phyloP scores from a whole-genome alignment of 73 alveolate species.

The Effrenium voratum region DNA sequence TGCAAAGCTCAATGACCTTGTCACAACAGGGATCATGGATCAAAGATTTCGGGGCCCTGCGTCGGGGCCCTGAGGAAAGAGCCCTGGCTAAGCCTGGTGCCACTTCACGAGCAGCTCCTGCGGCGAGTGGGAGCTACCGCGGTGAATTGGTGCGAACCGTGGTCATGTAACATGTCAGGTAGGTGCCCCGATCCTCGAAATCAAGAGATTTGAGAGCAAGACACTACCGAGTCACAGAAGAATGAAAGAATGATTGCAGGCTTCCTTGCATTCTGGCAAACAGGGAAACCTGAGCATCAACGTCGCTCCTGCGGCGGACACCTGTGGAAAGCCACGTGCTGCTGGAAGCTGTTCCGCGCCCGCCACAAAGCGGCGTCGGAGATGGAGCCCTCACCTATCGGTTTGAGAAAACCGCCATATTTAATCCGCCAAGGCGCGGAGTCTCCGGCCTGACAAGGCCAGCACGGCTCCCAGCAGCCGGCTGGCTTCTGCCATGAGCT shows the following conservation, averaged over 20 bases:
- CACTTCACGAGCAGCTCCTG: conserved; percentile 58
- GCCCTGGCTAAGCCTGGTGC: not conserved
- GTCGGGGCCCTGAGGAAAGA: not conserved
- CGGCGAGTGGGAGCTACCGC: not conserved
- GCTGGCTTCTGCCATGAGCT: conserved; percentile 87
- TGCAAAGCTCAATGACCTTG: too few relatives aligned
- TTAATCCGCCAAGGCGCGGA: not conserved
- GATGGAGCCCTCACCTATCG: conserved; percentile 46
- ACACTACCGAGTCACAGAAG: too few relatives aligned
- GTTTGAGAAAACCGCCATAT: too few relatives aligned
- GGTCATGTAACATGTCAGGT: too few relatives aligned
- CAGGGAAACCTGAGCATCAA: not conserved
- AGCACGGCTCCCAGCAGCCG: conserved; percentile 78
- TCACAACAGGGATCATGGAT: too few relatives aligned
- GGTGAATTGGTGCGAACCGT: not conserved
- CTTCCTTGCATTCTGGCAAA: too few relatives aligned
- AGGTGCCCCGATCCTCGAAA: too few relatives aligned
- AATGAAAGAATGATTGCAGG: too few relatives aligned
- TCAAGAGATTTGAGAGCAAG: too few relatives aligned
- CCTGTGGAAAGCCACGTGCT: conserved; percentile 2
- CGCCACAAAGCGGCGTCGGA: conserved; percentile 75
- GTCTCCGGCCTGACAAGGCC: conserved; percentile 58
- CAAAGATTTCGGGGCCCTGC: too few relatives aligned
- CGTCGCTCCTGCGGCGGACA: conserved; percentile 72
- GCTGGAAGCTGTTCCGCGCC: conserved; percentile 17